phyloP scores from a whole-genome alignment of 2,329 filamentous ascomycete species.

The Cladosporium cucumerinum region DNA sequence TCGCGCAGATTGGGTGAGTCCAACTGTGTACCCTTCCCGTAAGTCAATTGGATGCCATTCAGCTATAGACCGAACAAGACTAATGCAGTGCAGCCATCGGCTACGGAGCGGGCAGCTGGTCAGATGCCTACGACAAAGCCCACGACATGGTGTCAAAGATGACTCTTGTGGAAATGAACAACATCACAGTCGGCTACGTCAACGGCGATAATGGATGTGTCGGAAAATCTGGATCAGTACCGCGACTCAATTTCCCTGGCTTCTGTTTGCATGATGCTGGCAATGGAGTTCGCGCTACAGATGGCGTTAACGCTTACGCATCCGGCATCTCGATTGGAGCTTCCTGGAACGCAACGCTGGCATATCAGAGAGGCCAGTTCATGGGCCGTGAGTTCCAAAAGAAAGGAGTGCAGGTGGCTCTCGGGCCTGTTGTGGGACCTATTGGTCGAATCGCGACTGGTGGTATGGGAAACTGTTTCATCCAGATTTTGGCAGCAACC shows the following conservation, averaged over 20 bases:
- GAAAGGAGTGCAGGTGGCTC: conserved; percentile 58
- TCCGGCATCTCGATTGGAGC: conserved; percentile 43
- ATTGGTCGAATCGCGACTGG: conserved; percentile 68
- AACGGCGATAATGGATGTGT: conserved; percentile 35
- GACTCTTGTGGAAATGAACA: conserved; percentile 37
- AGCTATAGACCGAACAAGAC: not conserved
- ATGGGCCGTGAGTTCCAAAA: conserved; percentile 57
- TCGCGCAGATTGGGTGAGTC: conserved; percentile 28
- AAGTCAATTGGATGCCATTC: not conserved
- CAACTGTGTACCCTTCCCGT: conserved; percentile 32
- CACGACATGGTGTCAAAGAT: conserved; percentile 34
- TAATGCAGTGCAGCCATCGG: conserved; percentile 24
- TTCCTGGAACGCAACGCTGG: conserved; percentile 53
- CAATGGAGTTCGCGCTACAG: conserved; percentile 42
- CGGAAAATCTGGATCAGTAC: conserved; percentile 36
- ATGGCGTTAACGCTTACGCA: conserved; percentile 43
- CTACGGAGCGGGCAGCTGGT: conserved; percentile 35
- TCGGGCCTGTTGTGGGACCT: conserved; percentile 66
- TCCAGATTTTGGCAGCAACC: too few species aligned
- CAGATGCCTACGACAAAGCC: conserved; percentile 32
- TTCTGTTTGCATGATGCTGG: conserved; percentile 43
- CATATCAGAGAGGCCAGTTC: conserved; percentile 49
- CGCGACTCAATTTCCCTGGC: conserved; percentile 38
- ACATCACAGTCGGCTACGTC: conserved; percentile 34
- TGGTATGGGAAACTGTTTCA: conserved; percentile 36